These are phyloP conservation scores for Termitomyces sp. DNA, from an alignment of 768 basidiomycete genomes.

Conservation along the genomic window DNA sequence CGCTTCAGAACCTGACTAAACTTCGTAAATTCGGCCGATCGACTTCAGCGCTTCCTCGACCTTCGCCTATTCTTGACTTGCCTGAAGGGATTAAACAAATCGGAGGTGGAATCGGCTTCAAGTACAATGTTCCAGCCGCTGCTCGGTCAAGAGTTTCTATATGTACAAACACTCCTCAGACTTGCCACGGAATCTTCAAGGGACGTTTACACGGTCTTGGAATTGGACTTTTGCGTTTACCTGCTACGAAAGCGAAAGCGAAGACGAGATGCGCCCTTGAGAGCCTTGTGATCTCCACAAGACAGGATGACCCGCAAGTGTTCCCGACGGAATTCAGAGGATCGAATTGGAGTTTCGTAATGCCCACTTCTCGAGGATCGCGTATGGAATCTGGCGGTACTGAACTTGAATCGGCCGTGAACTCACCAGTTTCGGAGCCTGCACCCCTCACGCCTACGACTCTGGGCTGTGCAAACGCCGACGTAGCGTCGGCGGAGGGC, in stretches of 20 bases:
- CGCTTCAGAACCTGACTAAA: constrained; percentile 30
- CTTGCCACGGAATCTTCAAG: constrained; percentile 16
- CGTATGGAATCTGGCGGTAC: background rate
- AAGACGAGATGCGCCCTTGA: constrained; percentile 10
- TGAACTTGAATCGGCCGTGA: background rate
- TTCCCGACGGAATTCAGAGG: constrained; percentile 10
- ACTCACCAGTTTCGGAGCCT: constrained; percentile 8
- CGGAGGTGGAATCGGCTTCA: constrained; percentile 52
- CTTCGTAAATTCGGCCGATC: constrained; percentile 33
- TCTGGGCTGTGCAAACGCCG: background rate
- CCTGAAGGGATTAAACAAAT: constrained; percentile 44
- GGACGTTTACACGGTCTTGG: constrained; percentile 8
- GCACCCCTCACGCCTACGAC: constrained; percentile 5
- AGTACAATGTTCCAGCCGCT: constrained; percentile 30
- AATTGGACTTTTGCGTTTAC: constrained; percentile 12
- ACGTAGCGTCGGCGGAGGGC: background rate
- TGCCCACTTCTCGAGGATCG: constrained; percentile 3
- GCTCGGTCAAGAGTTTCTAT: constrained; percentile 20
- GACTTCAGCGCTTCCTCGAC: constrained; percentile 23
- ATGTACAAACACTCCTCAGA: constrained; percentile 13
- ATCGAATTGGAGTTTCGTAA: constrained; percentile 15
- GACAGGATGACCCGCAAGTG: background rate
- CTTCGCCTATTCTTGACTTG: constrained; percentile 24
- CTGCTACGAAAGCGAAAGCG: constrained; percentile 9
- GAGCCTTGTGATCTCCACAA: background rate